Conservation (phyloP, 2,329 filamentous ascomycete species). For the Gnomoniopsis smithogilvyi region DNA sequence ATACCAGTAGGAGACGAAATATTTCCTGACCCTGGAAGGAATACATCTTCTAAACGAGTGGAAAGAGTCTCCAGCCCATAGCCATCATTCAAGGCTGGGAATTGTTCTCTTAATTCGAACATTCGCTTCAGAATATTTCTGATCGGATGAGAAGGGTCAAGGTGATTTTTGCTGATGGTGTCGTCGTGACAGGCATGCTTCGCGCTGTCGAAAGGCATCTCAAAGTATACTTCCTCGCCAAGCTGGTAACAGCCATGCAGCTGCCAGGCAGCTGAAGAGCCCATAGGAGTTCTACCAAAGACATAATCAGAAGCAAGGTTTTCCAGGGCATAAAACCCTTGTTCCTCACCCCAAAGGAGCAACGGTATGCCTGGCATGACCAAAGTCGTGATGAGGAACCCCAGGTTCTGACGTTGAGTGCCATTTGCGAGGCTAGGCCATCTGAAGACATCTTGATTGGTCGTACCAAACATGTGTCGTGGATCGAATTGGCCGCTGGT, state of each 20-base stretch:
- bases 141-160: conserved; percentile 58
- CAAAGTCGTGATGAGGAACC: conserved; percentile 55
- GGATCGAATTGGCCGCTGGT: conserved; percentile 59
- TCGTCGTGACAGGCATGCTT: conserved; percentile 52
- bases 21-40: conserved; percentile 32
- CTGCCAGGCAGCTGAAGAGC: conserved; percentile 58
- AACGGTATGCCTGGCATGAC: conserved; percentile 59
- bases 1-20: conserved; percentile 41
- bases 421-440: conserved; percentile 59
- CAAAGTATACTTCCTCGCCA: conserved; percentile 43
- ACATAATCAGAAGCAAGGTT: conserved; percentile 62
- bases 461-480: conserved; percentile 59
- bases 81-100: conserved; percentile 57
- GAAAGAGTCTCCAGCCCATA: conserved; percentile 53
- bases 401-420: conserved; percentile 53
- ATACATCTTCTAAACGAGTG: conserved; percentile 37
- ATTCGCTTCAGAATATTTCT: conserved; percentile 59
- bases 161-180: conserved; percentile 47
- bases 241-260: conserved; percentile 59
- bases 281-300: conserved; percentile 57
- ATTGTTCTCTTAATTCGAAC: conserved; percentile 54
- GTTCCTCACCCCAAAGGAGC: conserved; percentile 61
- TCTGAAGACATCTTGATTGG: conserved; percentile 62
- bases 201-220: conserved; percentile 52
- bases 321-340: conserved; percentile 57